A percentile compares a stretch with the other conserved stretches of the same genome.
These are phyloP conservation scores for Cryphonectria nitschkei DNA, from an alignment of 2,329 filamentous ascomycete genomes.

Conservation along the genomic window DNA sequence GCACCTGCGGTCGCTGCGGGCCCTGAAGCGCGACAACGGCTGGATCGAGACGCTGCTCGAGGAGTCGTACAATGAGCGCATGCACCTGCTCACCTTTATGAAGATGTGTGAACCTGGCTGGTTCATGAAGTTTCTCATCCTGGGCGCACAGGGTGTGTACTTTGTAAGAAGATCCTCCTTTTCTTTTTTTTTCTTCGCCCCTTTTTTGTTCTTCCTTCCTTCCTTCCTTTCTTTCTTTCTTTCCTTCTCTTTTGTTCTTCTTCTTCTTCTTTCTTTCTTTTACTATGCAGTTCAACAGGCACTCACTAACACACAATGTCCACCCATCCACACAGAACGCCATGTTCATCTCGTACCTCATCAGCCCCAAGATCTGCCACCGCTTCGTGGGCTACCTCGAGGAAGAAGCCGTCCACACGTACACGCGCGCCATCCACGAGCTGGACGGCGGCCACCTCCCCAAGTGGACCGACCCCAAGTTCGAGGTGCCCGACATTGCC, in stretches of 20 bases:
- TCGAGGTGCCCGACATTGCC: constrained; percentile 85
- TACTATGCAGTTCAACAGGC: neutral
- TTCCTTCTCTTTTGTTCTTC: neutral
- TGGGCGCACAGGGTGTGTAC: constrained; percentile 93
- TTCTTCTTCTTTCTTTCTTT: neutral
- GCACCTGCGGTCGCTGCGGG: constrained; percentile 81
- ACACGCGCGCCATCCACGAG: constrained; percentile 85
- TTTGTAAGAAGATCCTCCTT: constrained; percentile 55
- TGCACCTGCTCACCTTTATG: constrained; percentile 91
- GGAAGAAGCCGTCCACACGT: constrained; percentile 95
- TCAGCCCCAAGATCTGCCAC: constrained; percentile 86
- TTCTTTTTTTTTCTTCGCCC: neutral
- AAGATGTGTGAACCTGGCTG: constrained; percentile 76
- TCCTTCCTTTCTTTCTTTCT: neutral
- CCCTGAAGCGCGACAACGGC: constrained; percentile 90
- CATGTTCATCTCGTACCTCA: constrained; percentile 85
- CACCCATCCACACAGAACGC: constrained; percentile 56
- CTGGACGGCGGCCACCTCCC: constrained; percentile 84
- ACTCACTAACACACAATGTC: neutral
- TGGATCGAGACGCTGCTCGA: constrained; percentile 94
- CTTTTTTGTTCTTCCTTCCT: too few relatives aligned
- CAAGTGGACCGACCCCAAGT: constrained; percentile 71
- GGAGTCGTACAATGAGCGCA: constrained; percentile 90
- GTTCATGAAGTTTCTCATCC: constrained; percentile 92
- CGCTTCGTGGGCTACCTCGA: constrained; percentile 97